Evolutionary conservation across 2,329 filamentous ascomycete genomes (phyloP), one percentile per base, ranked within the genome.

Genomic region (Reticulascus tulasneorum): DNA sequence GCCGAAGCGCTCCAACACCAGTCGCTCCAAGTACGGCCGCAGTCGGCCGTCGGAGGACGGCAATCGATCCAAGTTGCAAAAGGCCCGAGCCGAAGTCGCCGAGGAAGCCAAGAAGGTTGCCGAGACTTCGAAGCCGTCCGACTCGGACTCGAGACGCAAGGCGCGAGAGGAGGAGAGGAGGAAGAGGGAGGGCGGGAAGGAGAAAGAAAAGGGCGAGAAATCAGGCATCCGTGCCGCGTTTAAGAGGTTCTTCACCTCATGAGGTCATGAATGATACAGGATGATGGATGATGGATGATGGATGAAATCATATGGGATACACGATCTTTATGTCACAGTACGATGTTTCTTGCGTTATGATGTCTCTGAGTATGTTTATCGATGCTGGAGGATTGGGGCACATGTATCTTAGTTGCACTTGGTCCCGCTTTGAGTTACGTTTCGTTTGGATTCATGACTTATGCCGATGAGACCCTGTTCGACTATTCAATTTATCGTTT

Each of bases 161-260:
- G 50, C 51, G 56, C 55, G 41, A 33, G 51, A 33, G 44, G 49
- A 23, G 52, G 54, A 49, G 38, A 51, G 31, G 29, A 37, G 17
- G 28, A 40, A n/a, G 18, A 38, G 29, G 31, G 46, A 40, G 19
- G 42, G 48, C 5, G 47, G 46, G 37, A 49, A 51, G 29, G 52
- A 47, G 27, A 40, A 25, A 20, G 35, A 33, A 20, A 40, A 47
- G 29, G 41, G 46, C 37, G 56, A 62, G 42, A 58, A 59, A 38
- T 27, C 49, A 2, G 44, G 50, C 7, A 37, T 66, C 35, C 57
- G 55, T 40, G 57, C 52, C 8, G 47, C 54, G n/a, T 53, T 65
- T 23, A 66, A 60, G 52, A 60, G 54, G 41, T 21, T 66, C 9
- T 64, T 66, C 37, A 49, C 45, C n/a, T 59, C 38, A 28, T 38